Evolutionary conservation across 768 basidiomycete genomes (phyloP), one percentile per base, ranked within the genome.

Genomic region (Tylopilus subfusipes): DNA sequence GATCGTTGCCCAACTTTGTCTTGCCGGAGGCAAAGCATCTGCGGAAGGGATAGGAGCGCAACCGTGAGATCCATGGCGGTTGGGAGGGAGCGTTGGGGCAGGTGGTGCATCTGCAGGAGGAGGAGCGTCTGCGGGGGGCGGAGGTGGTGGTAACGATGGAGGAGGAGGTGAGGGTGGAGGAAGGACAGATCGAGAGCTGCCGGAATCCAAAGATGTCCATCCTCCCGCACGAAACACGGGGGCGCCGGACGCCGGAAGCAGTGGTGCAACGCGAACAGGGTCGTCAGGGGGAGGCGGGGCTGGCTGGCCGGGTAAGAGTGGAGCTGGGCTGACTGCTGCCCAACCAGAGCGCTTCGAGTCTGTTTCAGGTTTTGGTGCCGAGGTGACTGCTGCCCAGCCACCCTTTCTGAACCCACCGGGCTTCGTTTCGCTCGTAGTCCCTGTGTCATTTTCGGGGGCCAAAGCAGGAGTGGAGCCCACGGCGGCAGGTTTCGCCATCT

Each of bases 191-290:
- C 68, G 68, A 24, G 70, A 70, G 53, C 65, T 76, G 21, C 76
- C 72, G 3, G 78, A 77, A 55, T 86, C 87, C 24, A 89, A 73
- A 33, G 82, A 81, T 10, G 85, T 82, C 82, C 84, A 88, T 18
- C 88, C 86, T 44, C 77, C 85, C 12, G 79, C 74, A 42, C 83
- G 76, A 66, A 86, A 87, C 11, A 73, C 59, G 18, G 83, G 78
- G 24, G 78, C 73, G 11, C 67, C 47, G 55, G 60, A 34, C 56
- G 53, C 25, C 3, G 30, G 40, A 45, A 60, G 54, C 5, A 58
- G 60, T 59, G 67, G 59, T 40, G 64, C 18, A n/a, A 49, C n/a
- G 50, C 27, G 31, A 42, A 33, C 25, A 57, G 63, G 30, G n/a
- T 51, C 30, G 8, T 47, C 44, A 48, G 50, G 48, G 34, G 68